These are phyloP conservation scores for Grigorovia yakushimaensis DNA, from an alignment of 805 yeast genomes.

Conservation along the genomic window DNA sequence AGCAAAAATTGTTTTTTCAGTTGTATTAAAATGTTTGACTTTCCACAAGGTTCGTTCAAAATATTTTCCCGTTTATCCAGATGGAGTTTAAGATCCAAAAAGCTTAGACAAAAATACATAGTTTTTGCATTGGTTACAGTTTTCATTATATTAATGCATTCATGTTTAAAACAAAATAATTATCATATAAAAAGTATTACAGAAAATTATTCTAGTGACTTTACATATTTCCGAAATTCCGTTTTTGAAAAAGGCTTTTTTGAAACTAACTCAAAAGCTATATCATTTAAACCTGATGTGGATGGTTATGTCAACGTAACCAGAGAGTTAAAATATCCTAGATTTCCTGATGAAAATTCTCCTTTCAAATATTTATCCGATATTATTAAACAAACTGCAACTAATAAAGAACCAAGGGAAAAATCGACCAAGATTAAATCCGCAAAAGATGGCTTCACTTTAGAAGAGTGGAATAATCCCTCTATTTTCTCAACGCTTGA, in stretches of 20 bases:
- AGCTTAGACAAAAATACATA: too few species aligned
- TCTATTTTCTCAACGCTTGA: neutral
- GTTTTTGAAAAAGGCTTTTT: neutral
- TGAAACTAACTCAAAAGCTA: constrained; percentile 2
- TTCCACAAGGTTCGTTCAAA: too few species aligned
- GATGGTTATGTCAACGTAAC: neutral
- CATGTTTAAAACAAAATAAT: too few species aligned
- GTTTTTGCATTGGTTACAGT: too few species aligned
- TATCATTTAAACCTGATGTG: neutral
- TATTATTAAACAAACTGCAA: neutral
- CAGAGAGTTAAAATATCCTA: neutral
- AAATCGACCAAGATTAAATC: neutral
- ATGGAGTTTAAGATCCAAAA: too few species aligned
- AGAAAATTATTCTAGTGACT: neutral
- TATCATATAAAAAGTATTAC: neutral
- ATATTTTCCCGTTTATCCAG: too few species aligned
- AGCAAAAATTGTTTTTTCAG: too few species aligned
- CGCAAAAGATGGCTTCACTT: neutral
- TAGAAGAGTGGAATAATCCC: neutral
- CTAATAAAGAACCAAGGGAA: neutral
- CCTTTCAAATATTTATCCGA: neutral
- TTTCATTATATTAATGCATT: too few species aligned
- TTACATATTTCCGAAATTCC: neutral
- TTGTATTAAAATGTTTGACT: too few species aligned
- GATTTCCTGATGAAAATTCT: neutral